Evolutionary conservation across 2,329 filamentous ascomycete genomes (phyloP).

Genomic region (Graphium sp.): DNA sequence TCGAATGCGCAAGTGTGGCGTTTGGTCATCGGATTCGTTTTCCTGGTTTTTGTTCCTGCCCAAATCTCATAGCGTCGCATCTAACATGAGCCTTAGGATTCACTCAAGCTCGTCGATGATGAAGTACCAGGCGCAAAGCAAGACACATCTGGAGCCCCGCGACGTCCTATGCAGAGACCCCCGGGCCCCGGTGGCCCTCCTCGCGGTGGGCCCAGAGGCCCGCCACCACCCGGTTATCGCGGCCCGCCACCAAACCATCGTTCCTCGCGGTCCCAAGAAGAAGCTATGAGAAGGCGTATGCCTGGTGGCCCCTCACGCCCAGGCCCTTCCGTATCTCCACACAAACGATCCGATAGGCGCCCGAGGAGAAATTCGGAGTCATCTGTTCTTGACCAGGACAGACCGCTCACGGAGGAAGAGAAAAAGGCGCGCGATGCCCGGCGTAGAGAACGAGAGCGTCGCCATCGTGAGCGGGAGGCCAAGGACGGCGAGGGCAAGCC

Average conservation of each 20-base stretch:
- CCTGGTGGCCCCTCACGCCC: constrained; percentile 14
- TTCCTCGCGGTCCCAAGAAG: constrained; percentile 49
- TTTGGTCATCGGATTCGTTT: no score
- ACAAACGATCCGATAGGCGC: constrained; percentile 25
- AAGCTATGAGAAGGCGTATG: constrained; percentile 33
- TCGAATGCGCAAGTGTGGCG: no score
- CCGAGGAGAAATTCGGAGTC: constrained; percentile 66
- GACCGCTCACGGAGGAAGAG: constrained; percentile 41
- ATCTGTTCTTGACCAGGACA: constrained; percentile 46
- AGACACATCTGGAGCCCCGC: constrained; percentile 5
- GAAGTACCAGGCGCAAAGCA: constrained; percentile 15
- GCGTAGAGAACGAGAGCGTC: constrained; percentile 34
- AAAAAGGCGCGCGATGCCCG: constrained; percentile 29
- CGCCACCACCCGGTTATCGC: constrained; percentile 10
- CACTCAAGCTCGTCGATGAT: constrained; percentile 49
- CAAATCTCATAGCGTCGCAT: constrained; percentile 2
- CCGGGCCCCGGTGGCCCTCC: constrained; percentile 6
- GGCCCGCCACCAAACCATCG: constrained; percentile 34
- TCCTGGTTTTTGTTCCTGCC: no score
- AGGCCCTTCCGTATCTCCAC: constrained; percentile 19
- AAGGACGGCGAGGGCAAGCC: constrained; percentile 21
- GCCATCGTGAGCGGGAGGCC: constrained; percentile 30
- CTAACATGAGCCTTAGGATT: constrained; percentile 30
- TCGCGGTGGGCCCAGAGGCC: constrained; percentile 4
- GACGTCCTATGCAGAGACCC: constrained; percentile 1